phyloP scores from a whole-genome alignment of 2,329 filamentous ascomycete species.

The Paecilomyces fulvus region DNA sequence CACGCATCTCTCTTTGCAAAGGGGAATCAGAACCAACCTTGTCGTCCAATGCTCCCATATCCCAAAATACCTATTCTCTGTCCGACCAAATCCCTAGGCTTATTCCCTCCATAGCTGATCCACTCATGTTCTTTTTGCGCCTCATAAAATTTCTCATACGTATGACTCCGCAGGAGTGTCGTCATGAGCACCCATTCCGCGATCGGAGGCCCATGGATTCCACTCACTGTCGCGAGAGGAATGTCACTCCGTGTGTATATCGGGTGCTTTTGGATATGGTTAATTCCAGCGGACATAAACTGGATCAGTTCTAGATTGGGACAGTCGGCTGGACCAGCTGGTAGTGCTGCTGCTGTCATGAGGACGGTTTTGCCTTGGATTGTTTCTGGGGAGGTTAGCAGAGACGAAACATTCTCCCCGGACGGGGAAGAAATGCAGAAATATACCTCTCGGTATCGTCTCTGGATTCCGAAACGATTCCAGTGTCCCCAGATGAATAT shows the following conservation, averaged over 20 bases:
- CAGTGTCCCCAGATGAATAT: constrained; percentile 13
- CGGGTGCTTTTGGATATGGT: constrained; percentile 45
- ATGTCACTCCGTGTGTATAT: constrained; percentile 46
- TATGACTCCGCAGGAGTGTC: constrained; percentile 46
- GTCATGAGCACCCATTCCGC: constrained; percentile 59
- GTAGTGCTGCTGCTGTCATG: background rate
- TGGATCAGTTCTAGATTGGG: constrained; percentile 44
- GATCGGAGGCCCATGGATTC: constrained; percentile 57
- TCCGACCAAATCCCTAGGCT: constrained; percentile 46
- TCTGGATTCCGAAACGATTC: constrained; percentile 12
- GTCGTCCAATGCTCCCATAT: constrained; percentile 55
- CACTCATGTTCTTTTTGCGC: constrained; percentile 50
- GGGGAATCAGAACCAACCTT: constrained; percentile 34
- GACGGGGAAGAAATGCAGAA: too few species aligned
- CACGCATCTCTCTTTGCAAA: background rate
- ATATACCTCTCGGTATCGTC: background rate
- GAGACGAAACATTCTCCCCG: background rate
- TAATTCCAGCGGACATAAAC: constrained; percentile 49
- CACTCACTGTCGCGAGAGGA: constrained; percentile 45
- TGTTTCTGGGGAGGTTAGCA: background rate
- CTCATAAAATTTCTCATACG: constrained; percentile 49
- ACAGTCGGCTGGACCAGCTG: constrained; percentile 2
- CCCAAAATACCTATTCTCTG: constrained; percentile 53
- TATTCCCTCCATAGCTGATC: constrained; percentile 23
- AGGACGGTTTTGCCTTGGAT: constrained; percentile 4